Evolutionary conservation across 306 rosid species (phyloP).

Genomic region (Phaseolus lunatus): DNA sequence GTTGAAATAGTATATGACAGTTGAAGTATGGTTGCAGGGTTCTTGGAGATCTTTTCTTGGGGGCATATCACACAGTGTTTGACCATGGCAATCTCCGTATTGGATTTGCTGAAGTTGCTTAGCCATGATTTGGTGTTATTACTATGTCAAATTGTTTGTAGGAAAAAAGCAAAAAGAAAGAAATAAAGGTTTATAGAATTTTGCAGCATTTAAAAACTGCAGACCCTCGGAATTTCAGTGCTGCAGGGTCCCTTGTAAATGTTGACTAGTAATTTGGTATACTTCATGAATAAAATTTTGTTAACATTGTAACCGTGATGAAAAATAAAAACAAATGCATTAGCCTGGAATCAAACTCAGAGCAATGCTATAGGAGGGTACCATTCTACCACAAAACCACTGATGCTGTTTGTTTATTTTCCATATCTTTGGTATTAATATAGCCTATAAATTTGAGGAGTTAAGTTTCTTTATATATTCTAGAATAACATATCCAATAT

Average conservation of each 20-base stretch:
- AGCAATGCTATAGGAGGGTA: constrained; percentile 62
- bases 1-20: constrained; percentile 17
- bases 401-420: no score
- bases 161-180: neutral
- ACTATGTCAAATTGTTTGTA: neutral
- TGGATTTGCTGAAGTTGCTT: constrained; percentile 66
- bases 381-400: constrained; percentile 67
- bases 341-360: constrained; percentile 65
- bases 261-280: neutral
- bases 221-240: neutral
- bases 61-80: constrained; percentile 77
- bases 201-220: neutral
- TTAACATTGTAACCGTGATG: neutral
- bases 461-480: no score
- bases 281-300: neutral
- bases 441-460: no score
- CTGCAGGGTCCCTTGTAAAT: neutral
- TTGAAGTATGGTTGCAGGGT: constrained; percentile 44
- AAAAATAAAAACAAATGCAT: constrained; percentile 33
- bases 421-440: no score
- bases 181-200: constrained; percentile 1
- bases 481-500: no score
- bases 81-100: constrained; percentile 64
- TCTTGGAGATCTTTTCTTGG: constrained; percentile 66
- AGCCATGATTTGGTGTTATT: constrained; percentile 27